phyloP scores from a whole-genome alignment of 2,329 filamentous ascomycete species.

The Colletotrichum caudatum region DNA sequence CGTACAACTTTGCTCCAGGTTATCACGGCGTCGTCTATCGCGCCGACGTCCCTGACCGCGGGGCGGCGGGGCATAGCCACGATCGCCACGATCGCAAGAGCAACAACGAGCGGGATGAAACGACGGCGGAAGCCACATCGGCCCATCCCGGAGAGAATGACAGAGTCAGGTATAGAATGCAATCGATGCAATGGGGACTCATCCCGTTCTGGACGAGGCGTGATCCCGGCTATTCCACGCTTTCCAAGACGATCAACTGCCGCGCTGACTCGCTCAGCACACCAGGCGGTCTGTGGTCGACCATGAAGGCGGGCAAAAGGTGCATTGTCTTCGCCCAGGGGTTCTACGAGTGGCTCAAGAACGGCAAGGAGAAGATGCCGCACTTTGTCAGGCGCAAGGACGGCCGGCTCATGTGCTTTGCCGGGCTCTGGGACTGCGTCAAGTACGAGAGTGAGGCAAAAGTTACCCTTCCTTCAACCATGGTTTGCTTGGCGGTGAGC shows the following conservation, averaged over 20 bases:
- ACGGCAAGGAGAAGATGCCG: constrained; percentile 83
- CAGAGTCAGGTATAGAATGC: constrained; percentile 78
- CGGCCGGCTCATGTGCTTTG: constrained; percentile 86
- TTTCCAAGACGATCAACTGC: constrained; percentile 95
- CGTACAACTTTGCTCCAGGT: constrained; percentile 93
- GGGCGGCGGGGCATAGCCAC: constrained; percentile 60
- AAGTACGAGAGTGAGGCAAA: constrained; percentile 74
- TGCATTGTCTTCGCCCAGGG: constrained; percentile 91
- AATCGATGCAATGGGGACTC: constrained; percentile 96
- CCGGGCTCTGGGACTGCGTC: constrained; percentile 92
- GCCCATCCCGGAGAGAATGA: constrained; percentile 44
- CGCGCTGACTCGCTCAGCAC: constrained; percentile 86
- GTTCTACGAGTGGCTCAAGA: constrained; percentile 97
- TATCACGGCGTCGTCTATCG: constrained; percentile 89
- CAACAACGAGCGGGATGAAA: constrained; percentile 17
- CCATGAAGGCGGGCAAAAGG: constrained; percentile 89
- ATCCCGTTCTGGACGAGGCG: constrained; percentile 94
- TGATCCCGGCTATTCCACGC: constrained; percentile 79
- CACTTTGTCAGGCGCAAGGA: constrained; percentile 88
- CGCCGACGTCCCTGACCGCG: constrained; percentile 74
- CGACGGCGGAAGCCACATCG: constrained; percentile 35
- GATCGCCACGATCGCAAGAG: constrained; percentile 44
- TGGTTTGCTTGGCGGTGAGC: not conserved
- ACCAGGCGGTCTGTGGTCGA: constrained; percentile 87
- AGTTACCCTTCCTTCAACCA: not conserved